Conservation (phyloP, 2,329 filamentous ascomycete genomes). For the Xylariaceae sp. region DNA sequence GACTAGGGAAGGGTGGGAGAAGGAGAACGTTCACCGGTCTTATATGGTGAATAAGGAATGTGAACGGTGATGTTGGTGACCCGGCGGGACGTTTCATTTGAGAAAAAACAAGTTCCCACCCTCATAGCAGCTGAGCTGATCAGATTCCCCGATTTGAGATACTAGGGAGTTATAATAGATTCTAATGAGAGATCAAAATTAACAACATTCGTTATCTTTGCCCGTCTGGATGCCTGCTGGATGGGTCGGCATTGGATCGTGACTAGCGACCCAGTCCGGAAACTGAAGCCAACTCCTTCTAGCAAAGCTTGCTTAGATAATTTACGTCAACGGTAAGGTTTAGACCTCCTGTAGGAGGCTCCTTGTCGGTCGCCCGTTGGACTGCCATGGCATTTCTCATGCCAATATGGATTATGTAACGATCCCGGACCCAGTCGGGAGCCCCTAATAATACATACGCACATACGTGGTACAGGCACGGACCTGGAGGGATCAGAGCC, state of each 20-base stretch:
- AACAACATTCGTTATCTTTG: not conserved
- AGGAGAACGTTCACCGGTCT: not conserved
- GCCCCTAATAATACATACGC: not conserved
- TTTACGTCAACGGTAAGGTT: not conserved
- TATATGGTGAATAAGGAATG: not conserved
- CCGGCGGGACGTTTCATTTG: not conserved
- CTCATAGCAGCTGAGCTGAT: not conserved
- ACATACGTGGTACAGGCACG: not conserved
- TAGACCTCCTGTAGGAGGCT: not conserved
- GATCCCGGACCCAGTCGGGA: not conserved
- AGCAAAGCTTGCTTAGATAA: not conserved
- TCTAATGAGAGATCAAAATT: not conserved
- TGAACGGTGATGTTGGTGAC: not conserved
- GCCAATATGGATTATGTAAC: not conserved
- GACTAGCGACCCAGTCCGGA: not conserved
- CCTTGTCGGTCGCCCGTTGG: not conserved
- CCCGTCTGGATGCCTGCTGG: not conserved
- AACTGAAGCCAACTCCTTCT: not conserved
- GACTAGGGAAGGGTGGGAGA: not conserved
- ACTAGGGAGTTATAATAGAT: not conserved
- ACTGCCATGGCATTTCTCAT: not conserved
- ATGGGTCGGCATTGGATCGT: not conserved
- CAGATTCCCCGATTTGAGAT: too few species aligned
- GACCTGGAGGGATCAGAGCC: not conserved
- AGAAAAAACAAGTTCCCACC: not conserved